Base-by-base conservation (phyloP, 129 eudicot genomes). In the Solidago caesia region DNA sequence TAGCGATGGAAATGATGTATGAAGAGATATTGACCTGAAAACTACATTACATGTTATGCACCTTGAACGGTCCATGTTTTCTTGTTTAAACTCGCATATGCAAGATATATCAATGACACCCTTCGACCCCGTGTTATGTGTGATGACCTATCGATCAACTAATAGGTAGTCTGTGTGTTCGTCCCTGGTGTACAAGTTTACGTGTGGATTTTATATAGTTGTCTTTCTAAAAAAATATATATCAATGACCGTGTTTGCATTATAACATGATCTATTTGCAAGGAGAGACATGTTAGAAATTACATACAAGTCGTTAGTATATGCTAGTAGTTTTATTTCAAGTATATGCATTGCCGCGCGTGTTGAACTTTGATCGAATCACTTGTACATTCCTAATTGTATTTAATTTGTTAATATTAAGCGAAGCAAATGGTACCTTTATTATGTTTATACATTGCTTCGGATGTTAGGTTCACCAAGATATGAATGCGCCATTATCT, bases 401-500 rank as follows among this genome's bases (percentile, higher is more conserved):
- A 44, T 15, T n/a, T n/a, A n/a, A n/a, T n/a, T 14, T 59, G 70
- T 15, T 68, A 68, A 11, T 47, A 29, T 8, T 44, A 9, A 16
- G 42, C 14, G 45, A 5, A 72, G 61, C 1, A 71, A 10, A 63
- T 13, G 43, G 2, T 1, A 44, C 52, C 42, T 63, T 51, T 11
- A 48, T 51, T 11, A 48, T 48, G 55, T 69, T 44, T 70, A 10
- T 51, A 44, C 57, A 51, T 71, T 56, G 53, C 21, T 79, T 73
- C 64, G 2, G 26, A 39, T 74, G 52, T 29, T 63, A 89, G 98
- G 90, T 89, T 69, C 83, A 89, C 84, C 96, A 93, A 44, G 96
- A 90, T 80, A 90, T 92, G 98, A 78, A 56, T n/a, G 85, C 89
- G 55, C 98, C 98, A 0, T 72, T 93, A 85, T 83, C 98, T 14